Evolutionary conservation across 139 green algal species (phyloP).

Genomic region (Chlorella sp.): DNA sequence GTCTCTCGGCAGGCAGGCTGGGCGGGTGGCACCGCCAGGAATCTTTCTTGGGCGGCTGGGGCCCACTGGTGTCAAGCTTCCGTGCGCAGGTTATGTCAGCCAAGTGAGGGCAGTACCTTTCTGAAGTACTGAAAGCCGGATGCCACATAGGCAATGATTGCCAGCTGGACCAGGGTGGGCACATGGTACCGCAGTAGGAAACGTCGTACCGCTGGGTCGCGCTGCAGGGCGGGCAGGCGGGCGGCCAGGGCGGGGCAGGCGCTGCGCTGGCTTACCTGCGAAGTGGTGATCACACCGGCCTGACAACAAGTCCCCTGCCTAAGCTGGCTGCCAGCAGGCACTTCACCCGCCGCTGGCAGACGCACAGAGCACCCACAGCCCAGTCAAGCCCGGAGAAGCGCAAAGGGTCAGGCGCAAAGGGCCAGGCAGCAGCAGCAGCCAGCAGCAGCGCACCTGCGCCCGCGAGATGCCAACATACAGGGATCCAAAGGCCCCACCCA

Average conservation of each 20-base stretch:
- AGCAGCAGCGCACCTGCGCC: constrained; percentile 51
- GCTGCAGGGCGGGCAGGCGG: constrained; percentile 24
- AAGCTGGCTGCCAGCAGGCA: not conserved
- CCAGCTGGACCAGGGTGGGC: constrained; percentile 52
- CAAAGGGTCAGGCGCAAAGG: not conserved
- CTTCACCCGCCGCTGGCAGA: no score
- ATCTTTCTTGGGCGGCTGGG: no score
- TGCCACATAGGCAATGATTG: constrained; percentile 54
- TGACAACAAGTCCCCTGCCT: not conserved
- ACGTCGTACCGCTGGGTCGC: constrained; percentile 25
- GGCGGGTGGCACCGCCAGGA: no score
- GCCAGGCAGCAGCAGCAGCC: not conserved
- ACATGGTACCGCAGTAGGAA: constrained; percentile 50
- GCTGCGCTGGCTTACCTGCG: not conserved
- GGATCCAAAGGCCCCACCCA: constrained; percentile 44
- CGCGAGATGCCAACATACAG: constrained; percentile 47
- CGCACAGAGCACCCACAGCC: not conserved
- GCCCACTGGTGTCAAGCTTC: no score
- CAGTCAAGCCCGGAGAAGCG: not conserved
- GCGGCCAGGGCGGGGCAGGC: not conserved
- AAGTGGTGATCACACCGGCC: not conserved
- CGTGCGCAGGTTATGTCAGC: not conserved
- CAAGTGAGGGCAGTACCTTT: constrained; percentile 42
- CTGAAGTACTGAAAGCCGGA: constrained; percentile 43
- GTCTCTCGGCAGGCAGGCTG: no score